phyloP scores from a whole-genome alignment of 2,329 filamentous ascomycete species.

The Aspergillus novofumigatus region DNA sequence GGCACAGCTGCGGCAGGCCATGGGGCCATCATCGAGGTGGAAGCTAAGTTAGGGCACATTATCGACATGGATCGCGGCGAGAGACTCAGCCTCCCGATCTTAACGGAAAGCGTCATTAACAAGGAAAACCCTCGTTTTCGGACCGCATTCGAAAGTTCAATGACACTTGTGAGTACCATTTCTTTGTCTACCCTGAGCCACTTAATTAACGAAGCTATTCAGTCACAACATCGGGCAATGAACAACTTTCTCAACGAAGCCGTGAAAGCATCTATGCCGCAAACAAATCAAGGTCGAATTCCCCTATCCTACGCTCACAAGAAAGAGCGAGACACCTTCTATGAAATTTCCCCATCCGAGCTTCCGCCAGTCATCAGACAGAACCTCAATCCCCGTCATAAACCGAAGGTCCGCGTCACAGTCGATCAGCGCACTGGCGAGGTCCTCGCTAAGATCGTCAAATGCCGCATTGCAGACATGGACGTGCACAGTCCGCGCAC shows the following conservation, averaged over 20 bases:
- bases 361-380: conserved; percentile 63
- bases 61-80: conserved; percentile 68
- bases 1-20: conserved; percentile 56
- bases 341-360: conserved; percentile 61
- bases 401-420: conserved; percentile 68
- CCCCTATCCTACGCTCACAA: conserved; percentile 73
- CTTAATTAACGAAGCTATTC: background rate
- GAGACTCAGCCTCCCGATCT: conserved; percentile 63
- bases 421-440: conserved; percentile 68
- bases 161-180: conserved; percentile 70
- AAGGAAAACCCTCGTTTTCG: conserved; percentile 50
- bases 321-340: conserved; percentile 79
- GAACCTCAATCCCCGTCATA: conserved; percentile 56
- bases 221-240: conserved; percentile 76
- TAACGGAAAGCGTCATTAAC: conserved; percentile 66
- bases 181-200: background rate
- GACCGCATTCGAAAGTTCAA: conserved; percentile 75
- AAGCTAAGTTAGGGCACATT: conserved; percentile 85
- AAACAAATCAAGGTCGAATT: conserved; percentile 32
- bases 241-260: conserved; percentile 81
- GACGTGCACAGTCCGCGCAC: conserved; percentile 75
- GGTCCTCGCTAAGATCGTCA: conserved; percentile 80
- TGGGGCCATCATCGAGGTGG: conserved; percentile 79
- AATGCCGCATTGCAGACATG: conserved; percentile 82
- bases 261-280: conserved; percentile 49